These are phyloP conservation scores for Orbilia oligospora DNA, from an alignment of 2,329 filamentous ascomycete species.

Conservation along the genomic window DNA sequence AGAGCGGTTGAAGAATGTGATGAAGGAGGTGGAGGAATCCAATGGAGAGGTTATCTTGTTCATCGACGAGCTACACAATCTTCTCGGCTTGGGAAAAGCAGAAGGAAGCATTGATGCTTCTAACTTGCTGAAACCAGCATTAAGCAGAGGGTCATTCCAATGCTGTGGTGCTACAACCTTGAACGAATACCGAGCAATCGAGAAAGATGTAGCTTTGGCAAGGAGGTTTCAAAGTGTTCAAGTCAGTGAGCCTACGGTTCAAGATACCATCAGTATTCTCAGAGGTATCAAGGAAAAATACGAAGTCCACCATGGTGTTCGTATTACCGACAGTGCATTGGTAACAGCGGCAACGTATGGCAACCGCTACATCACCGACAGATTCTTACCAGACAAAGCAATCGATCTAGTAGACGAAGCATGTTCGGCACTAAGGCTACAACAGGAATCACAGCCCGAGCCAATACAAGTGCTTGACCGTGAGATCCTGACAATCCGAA, in stretches of 20 bases:
- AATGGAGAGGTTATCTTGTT: constrained; percentile 93
- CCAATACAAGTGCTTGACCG: constrained; percentile 92
- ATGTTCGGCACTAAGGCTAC: constrained; percentile 86
- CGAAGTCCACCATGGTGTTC: constrained; percentile 95
- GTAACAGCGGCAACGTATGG: constrained; percentile 93
- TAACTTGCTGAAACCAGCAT: constrained; percentile 91
- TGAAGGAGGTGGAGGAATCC: constrained; percentile 91
- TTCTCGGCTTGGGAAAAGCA: constrained; percentile 92
- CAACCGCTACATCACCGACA: constrained; percentile 96
- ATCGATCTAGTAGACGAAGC: constrained; percentile 98
- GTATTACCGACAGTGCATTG: constrained; percentile 91
- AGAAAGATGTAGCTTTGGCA: constrained; percentile 94
- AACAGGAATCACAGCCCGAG: constrained; percentile 97
- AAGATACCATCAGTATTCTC: constrained; percentile 94
- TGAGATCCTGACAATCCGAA: constrained; percentile 96
- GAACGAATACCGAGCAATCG: constrained; percentile 91
- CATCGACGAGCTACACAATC: constrained; percentile 91
- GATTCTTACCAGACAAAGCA: constrained; percentile 95
- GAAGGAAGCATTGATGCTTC: constrained; percentile 97
- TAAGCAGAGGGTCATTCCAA: constrained; percentile 93
- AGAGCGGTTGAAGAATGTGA: constrained; percentile 86
- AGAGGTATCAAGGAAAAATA: constrained; percentile 96
- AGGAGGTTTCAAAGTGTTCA: constrained; percentile 93
- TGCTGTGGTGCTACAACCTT: constrained; percentile 96
- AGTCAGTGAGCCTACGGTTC: constrained; percentile 90